Evolutionary conservation across 495 filamentous ascomycete genomes (phyloP).

Genomic region (Daldinia bambusicola): DNA sequence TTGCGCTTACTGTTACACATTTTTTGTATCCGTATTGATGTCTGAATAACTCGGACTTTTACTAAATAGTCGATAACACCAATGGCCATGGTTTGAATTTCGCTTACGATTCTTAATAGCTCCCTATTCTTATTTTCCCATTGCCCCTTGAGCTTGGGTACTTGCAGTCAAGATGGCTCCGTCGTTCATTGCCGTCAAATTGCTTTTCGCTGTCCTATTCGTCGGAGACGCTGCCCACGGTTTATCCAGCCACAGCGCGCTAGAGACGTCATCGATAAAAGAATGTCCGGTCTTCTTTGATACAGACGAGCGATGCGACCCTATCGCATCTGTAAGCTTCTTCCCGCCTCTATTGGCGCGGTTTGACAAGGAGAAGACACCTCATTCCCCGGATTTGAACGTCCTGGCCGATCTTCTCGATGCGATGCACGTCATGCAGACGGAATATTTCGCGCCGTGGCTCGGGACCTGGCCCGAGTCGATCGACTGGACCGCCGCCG

Average conservation of each 20-base stretch:
- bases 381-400: conserved; percentile 35
- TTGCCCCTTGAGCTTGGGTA: neutral
- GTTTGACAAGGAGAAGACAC: neutral
- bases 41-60: neutral
- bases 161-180: conserved; percentile 23
- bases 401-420: conserved; percentile 60
- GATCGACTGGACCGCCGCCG: conserved; percentile 96
- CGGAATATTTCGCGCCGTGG: conserved; percentile 78
- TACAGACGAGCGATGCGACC: conserved; percentile 35
- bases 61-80: conserved; percentile 13
- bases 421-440: conserved; percentile 79
- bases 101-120: conserved; percentile 3
- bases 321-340: conserved; percentile 44
- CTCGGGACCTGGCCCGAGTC: conserved; percentile 83
- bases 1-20: conserved; percentile 12
- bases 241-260: conserved; percentile 8
- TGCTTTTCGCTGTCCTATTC: conserved; percentile 9
- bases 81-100: conserved; percentile 29
- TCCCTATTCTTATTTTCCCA: conserved; percentile 16
- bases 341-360: conserved; percentile 28
- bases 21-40: conserved; percentile 9
- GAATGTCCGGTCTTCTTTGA: conserved; percentile 45
- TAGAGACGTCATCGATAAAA: conserved; percentile 16
- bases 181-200: conserved; percentile 18
- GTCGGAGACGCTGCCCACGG: conserved; percentile 9